Conservation (phyloP, 768 basidiomycete genomes). For the Sutorius australiensis region DNA sequence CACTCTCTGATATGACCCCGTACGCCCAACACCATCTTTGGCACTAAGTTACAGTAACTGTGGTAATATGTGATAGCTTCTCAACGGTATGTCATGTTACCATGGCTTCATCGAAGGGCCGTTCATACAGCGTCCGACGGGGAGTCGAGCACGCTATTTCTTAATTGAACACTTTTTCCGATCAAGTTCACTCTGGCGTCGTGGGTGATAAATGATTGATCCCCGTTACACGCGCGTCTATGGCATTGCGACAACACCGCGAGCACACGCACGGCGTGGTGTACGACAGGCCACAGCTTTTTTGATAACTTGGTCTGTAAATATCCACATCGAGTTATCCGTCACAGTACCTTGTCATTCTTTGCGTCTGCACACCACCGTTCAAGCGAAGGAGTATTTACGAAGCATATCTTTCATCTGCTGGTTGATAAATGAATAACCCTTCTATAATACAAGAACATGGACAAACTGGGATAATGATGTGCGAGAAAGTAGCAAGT, state of each 20-base stretch:
- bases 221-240: not conserved
- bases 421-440: constrained; percentile 10
- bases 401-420: not conserved
- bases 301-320: not conserved
- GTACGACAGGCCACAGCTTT: not conserved
- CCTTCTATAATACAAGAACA: constrained; percentile 32
- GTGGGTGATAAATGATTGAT: not conserved
- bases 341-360: no score
- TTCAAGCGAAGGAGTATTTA: no score
- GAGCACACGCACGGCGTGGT: constrained; percentile 1
- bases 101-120: not conserved
- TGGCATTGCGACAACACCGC: not conserved
- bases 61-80: not conserved
- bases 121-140: not conserved
- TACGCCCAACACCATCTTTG: not conserved
- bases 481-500: constrained; percentile 28
- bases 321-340: no score
- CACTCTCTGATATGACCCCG: not conserved
- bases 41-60: not conserved
- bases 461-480: constrained; percentile 28
- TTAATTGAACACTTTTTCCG: not conserved
- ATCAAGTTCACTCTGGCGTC: not conserved
- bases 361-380: no score
- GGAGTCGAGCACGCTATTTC: not conserved
- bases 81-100: not conserved